phyloP scores from a whole-genome alignment of 2,329 filamentous ascomycete genomes.

The Colletotrichum incanum region DNA sequence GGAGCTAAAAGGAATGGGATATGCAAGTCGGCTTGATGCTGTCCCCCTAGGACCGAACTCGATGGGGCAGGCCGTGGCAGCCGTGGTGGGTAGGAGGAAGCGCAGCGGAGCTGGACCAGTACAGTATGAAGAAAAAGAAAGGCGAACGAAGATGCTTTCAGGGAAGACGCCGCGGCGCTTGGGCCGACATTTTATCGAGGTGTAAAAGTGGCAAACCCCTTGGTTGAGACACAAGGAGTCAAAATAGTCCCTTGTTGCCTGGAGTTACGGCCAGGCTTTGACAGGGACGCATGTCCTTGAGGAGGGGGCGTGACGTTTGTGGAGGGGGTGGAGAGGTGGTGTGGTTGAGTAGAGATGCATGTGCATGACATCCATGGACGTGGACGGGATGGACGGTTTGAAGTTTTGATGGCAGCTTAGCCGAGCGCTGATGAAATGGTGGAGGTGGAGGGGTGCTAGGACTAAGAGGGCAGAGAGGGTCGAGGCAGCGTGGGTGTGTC shows the following conservation, averaged over 20 bases:
- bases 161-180: constrained; percentile 34
- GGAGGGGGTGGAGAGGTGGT: constrained; percentile 23
- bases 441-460: constrained; percentile 43
- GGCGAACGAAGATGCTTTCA: constrained; percentile 40
- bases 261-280: constrained; percentile 43
- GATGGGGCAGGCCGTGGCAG: constrained; percentile 29
- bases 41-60: constrained; percentile 23
- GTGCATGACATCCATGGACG: constrained; percentile 33
- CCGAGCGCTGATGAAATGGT: constrained; percentile 15
- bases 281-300: constrained; percentile 32
- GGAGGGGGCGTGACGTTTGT: constrained; percentile 38
- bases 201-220: constrained; percentile 39
- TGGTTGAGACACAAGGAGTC: constrained; percentile 43
- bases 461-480: constrained; percentile 46
- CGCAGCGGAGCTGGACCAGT: constrained; percentile 10
- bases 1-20: constrained; percentile 38
- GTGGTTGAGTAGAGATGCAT: constrained; percentile 29
- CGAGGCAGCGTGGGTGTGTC: constrained; percentile 45
- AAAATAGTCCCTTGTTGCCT: constrained; percentile 44
- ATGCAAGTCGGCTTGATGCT: constrained; percentile 43
- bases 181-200: constrained; percentile 41
- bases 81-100: constrained; percentile 13
- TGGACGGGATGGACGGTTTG: constrained; percentile 22
- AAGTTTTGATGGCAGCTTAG: constrained; percentile 23
- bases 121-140: constrained; percentile 43